phyloP scores from a whole-genome alignment of 495 filamentous ascomycete genomes.

The Annulohypoxylon stygium region DNA sequence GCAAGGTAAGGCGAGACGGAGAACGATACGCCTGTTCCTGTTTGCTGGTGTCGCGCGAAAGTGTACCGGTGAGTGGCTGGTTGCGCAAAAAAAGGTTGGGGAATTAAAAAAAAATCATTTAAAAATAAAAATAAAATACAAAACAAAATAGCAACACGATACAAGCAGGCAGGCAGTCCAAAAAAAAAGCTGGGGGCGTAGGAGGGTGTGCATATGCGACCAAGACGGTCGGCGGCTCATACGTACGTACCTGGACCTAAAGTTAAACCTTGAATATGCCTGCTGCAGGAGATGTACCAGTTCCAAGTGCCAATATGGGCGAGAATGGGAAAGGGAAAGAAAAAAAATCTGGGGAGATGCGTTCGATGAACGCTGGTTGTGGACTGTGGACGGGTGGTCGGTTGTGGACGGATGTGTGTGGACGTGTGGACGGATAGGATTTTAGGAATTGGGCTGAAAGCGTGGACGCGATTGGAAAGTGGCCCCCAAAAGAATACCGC shows the following conservation, averaged over 20 bases:
- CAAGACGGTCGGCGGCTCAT: conserved; percentile 46
- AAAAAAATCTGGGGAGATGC: conserved; percentile 45
- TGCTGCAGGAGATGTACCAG: conserved; percentile 45
- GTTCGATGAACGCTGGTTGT: conserved; percentile 32
- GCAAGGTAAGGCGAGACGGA: conserved; percentile 25
- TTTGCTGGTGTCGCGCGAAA: conserved; percentile 44
- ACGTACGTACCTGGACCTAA: conserved; percentile 48
- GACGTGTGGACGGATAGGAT: conserved; percentile 28
- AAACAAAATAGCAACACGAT: conserved; percentile 21
- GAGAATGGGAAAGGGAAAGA: conserved; percentile 45
- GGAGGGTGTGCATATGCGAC: conserved; percentile 45
- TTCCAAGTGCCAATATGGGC: conserved; percentile 39
- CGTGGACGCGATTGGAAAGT: conserved; percentile 36
- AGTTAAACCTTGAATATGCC: conserved; percentile 37
- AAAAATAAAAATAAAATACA: conserved; percentile 29
- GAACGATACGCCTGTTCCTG: conserved; percentile 14
- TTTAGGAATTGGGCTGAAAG: conserved; percentile 43
- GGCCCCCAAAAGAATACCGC: conserved; percentile 45
- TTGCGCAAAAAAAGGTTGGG: conserved; percentile 27
- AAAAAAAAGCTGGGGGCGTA: conserved; percentile 28
- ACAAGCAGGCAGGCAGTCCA: conserved; percentile 5
- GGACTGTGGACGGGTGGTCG: conserved; percentile 17
- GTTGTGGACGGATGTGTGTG: not conserved
- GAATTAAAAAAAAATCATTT: conserved; percentile 31
- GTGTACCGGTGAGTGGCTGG: conserved; percentile 24